Conservation (phyloP, 768 basidiomycete genomes). For the Megacollybia marginata region DNA sequence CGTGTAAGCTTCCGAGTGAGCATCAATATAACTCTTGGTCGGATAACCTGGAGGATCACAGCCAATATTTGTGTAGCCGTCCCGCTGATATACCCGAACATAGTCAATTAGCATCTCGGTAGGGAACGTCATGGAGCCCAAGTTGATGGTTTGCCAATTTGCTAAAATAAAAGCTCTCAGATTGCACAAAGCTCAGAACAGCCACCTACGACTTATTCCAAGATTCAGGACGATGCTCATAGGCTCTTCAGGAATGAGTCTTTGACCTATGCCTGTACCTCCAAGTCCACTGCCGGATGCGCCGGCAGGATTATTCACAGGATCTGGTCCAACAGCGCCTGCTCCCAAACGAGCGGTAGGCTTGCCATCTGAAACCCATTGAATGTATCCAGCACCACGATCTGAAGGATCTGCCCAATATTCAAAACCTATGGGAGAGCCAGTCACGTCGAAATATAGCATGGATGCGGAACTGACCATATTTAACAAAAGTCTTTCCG, state of each 20-base stretch:
- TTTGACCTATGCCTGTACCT: slow-evolving; percentile 47
- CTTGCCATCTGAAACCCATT: slow-evolving; percentile 62
- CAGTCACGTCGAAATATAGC: background rate
- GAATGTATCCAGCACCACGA: slow-evolving; percentile 53
- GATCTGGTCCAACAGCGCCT: slow-evolving; percentile 37
- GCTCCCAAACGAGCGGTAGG: slow-evolving; percentile 48
- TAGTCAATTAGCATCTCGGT: slow-evolving; percentile 70
- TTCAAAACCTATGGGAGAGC: slow-evolving; percentile 51
- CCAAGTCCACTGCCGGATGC: slow-evolving; percentile 9
- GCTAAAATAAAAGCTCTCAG: slow-evolving; percentile 19
- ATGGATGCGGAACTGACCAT: slow-evolving; percentile 30
- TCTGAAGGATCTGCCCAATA: slow-evolving; percentile 59
- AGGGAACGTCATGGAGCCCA: slow-evolving; percentile 57
- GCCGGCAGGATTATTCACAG: background rate
- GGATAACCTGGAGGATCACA: slow-evolving; percentile 62
- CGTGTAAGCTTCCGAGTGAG: slow-evolving; percentile 49
- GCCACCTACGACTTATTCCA: slow-evolving; percentile 28
- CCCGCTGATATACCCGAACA: slow-evolving; percentile 73
- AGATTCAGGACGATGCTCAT: slow-evolving; percentile 56
- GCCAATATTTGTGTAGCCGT: slow-evolving; percentile 49
- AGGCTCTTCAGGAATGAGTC: slow-evolving; percentile 54
- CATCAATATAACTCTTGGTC: slow-evolving; percentile 54
- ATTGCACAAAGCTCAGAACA: slow-evolving; percentile 32
- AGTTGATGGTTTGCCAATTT: slow-evolving; percentile 60
- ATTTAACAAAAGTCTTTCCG: slow-evolving; percentile 40